Conservation (phyloP, 306 rosid species). For the Sicyos edulis region DNA sequence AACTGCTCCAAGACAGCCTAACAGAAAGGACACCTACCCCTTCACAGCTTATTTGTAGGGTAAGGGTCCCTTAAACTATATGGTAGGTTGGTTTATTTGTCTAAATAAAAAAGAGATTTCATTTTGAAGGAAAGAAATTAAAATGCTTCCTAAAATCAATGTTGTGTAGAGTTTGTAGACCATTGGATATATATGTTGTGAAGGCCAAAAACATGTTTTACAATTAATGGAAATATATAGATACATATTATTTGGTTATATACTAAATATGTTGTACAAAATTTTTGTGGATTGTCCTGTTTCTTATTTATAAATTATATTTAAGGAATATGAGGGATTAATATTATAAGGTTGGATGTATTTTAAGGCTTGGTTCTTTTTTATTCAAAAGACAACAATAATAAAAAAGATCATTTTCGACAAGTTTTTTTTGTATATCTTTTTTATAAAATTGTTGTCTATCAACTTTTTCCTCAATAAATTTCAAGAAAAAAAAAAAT, state of each 20-base stretch:
- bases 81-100: conserved; percentile 28
- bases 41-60: conserved; percentile 42
- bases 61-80: conserved; percentile 32
- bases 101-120: background rate
- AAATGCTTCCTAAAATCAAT: background rate
- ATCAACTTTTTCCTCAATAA: too few species aligned
- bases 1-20: conserved; percentile 42
- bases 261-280: background rate
- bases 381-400: too few species aligned
- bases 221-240: background rate
- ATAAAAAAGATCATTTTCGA: too few species aligned
- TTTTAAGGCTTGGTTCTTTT: too few species aligned
- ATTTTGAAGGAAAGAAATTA: background rate
- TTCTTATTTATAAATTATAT: background rate
- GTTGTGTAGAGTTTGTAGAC: background rate
- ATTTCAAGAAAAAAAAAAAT: too few species aligned
- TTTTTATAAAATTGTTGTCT: too few species aligned
- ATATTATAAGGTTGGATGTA: too few species aligned
- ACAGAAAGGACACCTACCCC: conserved; percentile 48
- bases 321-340: background rate
- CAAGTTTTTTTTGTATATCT: too few species aligned
- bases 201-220: conserved; percentile 14
- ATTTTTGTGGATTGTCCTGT: background rate
- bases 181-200: background rate
- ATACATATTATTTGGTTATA: background rate